Evolutionary conservation across 2,329 filamentous ascomycete species (phyloP).

Genomic region (Cladosporium sphaerospermum): DNA sequence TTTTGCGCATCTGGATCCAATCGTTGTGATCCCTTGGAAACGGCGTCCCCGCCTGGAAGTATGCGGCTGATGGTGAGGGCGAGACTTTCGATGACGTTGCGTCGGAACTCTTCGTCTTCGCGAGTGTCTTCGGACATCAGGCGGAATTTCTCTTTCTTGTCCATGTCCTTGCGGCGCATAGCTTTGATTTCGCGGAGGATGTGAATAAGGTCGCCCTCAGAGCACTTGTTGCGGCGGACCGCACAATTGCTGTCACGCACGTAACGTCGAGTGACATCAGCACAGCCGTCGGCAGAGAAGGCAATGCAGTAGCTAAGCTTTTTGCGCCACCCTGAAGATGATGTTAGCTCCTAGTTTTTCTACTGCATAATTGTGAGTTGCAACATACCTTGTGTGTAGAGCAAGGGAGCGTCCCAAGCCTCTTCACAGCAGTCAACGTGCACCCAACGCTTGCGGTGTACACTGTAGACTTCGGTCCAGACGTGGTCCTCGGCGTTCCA

Average conservation of each 20-base stretch:
- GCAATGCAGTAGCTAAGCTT: slow-evolving; percentile 96
- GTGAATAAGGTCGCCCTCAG: slow-evolving; percentile 81
- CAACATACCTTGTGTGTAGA: slow-evolving; percentile 74
- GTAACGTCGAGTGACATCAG: slow-evolving; percentile 62
- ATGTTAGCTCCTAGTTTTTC: slow-evolving; percentile 13
- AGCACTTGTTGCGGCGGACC: slow-evolving; percentile 67
- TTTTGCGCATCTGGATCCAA: slow-evolving; percentile 43
- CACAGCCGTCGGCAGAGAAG: slow-evolving; percentile 81
- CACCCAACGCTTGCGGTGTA: slow-evolving; percentile 90
- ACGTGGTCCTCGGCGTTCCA: slow-evolving; percentile 98
- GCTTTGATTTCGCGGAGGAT: slow-evolving; percentile 87
- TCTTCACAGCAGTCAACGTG: slow-evolving; percentile 94
- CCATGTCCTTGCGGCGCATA: slow-evolving; percentile 74
- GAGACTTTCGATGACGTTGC: slow-evolving; percentile 67
- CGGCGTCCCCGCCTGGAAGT: slow-evolving; percentile 39
- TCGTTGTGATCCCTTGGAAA: slow-evolving; percentile 20
- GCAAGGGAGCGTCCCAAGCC: slow-evolving; percentile 85
- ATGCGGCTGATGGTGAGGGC: slow-evolving; percentile 66
- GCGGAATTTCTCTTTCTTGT: slow-evolving; percentile 76
- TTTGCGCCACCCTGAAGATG: slow-evolving; percentile 69
- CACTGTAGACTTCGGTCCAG: slow-evolving; percentile 96
- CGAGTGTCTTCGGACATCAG: slow-evolving; percentile 73
- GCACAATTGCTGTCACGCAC: slow-evolving; percentile 67
- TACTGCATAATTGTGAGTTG: background rate
- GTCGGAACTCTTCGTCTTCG: slow-evolving; percentile 69